Evolutionary conservation across 352 stramenopile species (phyloP).

Genomic region (Thraustochytrium sp.): DNA sequence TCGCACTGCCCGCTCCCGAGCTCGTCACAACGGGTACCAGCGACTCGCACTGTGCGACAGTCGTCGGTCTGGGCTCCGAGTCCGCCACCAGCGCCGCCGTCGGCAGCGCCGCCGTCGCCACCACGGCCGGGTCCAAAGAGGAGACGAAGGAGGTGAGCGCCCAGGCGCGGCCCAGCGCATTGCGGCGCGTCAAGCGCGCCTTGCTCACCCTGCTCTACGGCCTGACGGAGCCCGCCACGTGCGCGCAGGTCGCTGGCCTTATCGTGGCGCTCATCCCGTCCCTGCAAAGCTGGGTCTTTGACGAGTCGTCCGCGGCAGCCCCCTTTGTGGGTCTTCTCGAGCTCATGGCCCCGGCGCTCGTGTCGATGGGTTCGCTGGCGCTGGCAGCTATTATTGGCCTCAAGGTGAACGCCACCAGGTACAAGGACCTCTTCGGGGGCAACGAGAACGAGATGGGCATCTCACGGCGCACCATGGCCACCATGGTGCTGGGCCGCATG

Average conservation of each 20-base stretch:
- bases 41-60: too few relatives aligned
- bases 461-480: background rate
- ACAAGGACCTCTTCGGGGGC: background rate
- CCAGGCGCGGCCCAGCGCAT: too few relatives aligned
- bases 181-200: too few relatives aligned
- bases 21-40: too few relatives aligned
- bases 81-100: too few relatives aligned
- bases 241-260: background rate
- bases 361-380: background rate
- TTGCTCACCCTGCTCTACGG: background rate
- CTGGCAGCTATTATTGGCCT: background rate
- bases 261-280: background rate
- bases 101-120: too few relatives aligned
- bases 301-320: background rate
- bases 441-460: background rate
- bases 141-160: too few relatives aligned
- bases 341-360: background rate
- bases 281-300: background rate
- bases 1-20: too few relatives aligned
- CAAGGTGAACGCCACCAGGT: slow-evolving; percentile 5
- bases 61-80: too few relatives aligned
- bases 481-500: slow-evolving; percentile 19
- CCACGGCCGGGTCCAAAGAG: too few relatives aligned
- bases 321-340: background rate
- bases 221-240: background rate